Conservation (phyloP, 129 eudicot species). For the Tanacetum coccineum region DNA sequence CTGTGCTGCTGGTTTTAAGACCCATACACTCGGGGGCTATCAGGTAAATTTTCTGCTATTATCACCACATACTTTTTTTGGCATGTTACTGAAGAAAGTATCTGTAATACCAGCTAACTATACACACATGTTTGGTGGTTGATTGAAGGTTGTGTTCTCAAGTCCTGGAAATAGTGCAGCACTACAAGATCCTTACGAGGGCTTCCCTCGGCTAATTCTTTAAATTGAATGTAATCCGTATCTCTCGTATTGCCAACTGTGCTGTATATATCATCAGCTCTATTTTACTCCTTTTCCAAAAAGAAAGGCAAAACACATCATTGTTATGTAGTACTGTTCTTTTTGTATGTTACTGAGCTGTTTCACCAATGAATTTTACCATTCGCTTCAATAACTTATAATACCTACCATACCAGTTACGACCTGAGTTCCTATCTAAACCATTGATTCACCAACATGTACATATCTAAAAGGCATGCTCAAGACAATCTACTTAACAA, state of each 20-base stretch:
- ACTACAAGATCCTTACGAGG: slow-evolving; percentile 47
- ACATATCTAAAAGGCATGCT: too few relatives aligned
- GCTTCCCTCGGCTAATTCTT: slow-evolving; percentile 32
- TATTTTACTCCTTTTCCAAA: neutral
- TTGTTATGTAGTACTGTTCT: neutral
- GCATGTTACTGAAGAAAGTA: too few relatives aligned
- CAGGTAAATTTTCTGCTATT: slow-evolving; percentile 43
- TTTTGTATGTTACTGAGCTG: too few relatives aligned
- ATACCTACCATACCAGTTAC: too few relatives aligned
- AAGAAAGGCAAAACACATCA: neutral
- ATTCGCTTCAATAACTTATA: neutral
- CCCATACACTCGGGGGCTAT: slow-evolving; percentile 63
- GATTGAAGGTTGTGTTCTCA: slow-evolving; percentile 69
- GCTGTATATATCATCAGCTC: neutral
- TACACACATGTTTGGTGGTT: neutral
- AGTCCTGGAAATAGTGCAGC: slow-evolving; percentile 68
- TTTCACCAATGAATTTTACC: too few relatives aligned
- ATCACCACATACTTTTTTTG: too few relatives aligned
- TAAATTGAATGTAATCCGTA: slow-evolving; percentile 12
- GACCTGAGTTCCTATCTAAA: too few relatives aligned
- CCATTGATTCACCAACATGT: too few relatives aligned
- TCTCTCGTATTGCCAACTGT: neutral
- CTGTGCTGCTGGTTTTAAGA: slow-evolving; percentile 86
- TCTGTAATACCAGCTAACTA: too few relatives aligned
- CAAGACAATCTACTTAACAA: too few relatives aligned